Evolutionary conservation across 371 early-diverging fungal species (phyloP), one percentile per base, ranked within the genome.

Genomic region (Amoeboaphelidium protococcarum): DNA sequence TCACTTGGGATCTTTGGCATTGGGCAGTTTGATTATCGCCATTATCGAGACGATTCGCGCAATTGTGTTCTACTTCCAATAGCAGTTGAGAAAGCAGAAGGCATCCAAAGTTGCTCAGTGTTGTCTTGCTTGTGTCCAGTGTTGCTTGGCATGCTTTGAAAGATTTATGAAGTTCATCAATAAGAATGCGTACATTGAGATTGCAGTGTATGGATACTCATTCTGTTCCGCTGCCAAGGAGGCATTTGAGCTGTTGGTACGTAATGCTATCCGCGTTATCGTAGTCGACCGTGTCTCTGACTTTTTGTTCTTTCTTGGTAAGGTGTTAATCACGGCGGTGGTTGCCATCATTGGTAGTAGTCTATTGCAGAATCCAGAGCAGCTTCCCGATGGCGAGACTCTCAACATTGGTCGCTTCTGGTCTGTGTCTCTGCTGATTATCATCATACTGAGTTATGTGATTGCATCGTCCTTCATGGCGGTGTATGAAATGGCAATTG

Each of bases 141-240:
- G 68, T 54, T 67, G 58, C 49, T 43, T 66, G 43, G 44, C 41
- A 23, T 52, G 52, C 46, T 21, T 71, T 21, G 58, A 61, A 31
- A 49, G 47, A 43, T 26, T 67, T 19, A 40, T 71, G 19, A 67
- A 64, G 53, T 65, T 60, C 47, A 54, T 71, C 53, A 69, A 63
- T 56, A 64, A 60, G 50, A 64, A 71, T 51, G 69, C 68, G 0
- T 71, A 69, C 55, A 67, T 71, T 46, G 47, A 57, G 43, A 63
- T 68, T 42, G 69, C 69, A 13, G 55, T 71, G 25, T 55, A 58
- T 42, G 71, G 71, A 0, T 54, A 58, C 26, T 37, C 54, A 20
- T 71, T 71, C 55, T 69, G 62, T 55, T 52, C 50, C 22, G 54
- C 64, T 3, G 63, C 65, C 42, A 42, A 52, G 37, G 47, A 40